Conservation (phyloP, 176 grass and related monocot genomes). For the Elymus sibiricus region DNA sequence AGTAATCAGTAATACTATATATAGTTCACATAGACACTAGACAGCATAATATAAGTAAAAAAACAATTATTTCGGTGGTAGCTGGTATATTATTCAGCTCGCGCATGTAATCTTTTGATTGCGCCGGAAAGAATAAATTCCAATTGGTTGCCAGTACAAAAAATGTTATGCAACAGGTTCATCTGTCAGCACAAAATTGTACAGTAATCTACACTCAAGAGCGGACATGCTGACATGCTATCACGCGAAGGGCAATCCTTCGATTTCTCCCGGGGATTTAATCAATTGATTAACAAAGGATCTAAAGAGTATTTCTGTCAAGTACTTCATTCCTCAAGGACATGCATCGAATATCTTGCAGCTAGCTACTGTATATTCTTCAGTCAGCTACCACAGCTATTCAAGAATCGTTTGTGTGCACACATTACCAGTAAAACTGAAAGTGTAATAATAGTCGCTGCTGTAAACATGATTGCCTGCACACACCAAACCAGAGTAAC, state of each 20-base stretch:
- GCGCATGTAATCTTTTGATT: neutral
- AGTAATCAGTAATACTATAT: neutral
- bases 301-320: conserved; percentile 31
- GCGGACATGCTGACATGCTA: neutral
- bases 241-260: conserved; percentile 8
- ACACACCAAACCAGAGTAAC: conserved; percentile 13
- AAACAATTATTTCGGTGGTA: neutral
- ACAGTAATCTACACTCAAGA: conserved; percentile 3
- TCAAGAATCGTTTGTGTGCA: conserved; percentile 32
- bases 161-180: neutral
- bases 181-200: conserved; percentile 8
- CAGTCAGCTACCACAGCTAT: conserved; percentile 24
- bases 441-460: conserved; percentile 43
- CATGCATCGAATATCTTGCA: conserved; percentile 1
- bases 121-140: conserved; percentile 6
- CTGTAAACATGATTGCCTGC: conserved; percentile 53
- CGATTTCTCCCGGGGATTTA: neutral
- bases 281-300: conserved; percentile 20
- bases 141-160: neutral
- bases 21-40: neutral
- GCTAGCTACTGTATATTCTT: neutral
- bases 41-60: neutral
- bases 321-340: neutral
- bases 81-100: neutral
- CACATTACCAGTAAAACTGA: conserved; percentile 49